Conservation (phyloP, 2,329 filamentous ascomycete species). For the Fusarium chlamydosporum region DNA sequence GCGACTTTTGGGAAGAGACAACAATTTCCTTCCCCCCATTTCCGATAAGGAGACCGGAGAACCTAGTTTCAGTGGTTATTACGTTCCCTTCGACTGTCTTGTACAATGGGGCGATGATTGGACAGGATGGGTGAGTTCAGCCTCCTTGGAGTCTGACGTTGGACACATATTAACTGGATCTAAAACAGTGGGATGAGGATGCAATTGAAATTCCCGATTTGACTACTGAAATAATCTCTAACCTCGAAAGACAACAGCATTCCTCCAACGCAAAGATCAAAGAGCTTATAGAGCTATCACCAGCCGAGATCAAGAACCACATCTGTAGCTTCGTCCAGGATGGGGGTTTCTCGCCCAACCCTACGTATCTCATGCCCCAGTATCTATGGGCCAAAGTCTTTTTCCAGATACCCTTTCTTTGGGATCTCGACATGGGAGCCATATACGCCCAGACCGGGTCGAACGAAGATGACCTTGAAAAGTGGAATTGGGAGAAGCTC, state of each 20-base stretch:
- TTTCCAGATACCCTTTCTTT: conserved; percentile 2
- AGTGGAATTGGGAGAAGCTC: conserved; percentile 23
- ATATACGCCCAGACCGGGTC: not conserved
- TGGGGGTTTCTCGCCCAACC: not conserved
- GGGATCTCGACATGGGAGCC: not conserved
- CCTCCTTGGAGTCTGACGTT: too few species aligned
- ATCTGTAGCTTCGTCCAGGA: not conserved
- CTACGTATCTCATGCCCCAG: conserved; percentile 6
- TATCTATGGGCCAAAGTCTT: conserved; percentile 1
- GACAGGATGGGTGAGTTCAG: conserved; percentile 8
- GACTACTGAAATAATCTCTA: not conserved
- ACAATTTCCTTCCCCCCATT: not conserved
- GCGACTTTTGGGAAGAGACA: too few species aligned
- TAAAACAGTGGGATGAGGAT: conserved; percentile 6
- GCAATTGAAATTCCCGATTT: conserved; percentile 13
- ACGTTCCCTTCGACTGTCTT: not conserved
- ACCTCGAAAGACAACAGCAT: not conserved
- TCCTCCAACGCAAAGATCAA: not conserved
- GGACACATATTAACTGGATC: accelerated
- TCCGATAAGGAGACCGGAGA: not conserved
- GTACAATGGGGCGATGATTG: not conserved
- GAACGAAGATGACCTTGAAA: not conserved
- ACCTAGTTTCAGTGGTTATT: not conserved
- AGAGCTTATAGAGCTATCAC: not conserved
- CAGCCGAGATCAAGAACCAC: not conserved